Conservation (phyloP, 768 basidiomycete genomes). For the Rhizopogon vulgaris region DNA sequence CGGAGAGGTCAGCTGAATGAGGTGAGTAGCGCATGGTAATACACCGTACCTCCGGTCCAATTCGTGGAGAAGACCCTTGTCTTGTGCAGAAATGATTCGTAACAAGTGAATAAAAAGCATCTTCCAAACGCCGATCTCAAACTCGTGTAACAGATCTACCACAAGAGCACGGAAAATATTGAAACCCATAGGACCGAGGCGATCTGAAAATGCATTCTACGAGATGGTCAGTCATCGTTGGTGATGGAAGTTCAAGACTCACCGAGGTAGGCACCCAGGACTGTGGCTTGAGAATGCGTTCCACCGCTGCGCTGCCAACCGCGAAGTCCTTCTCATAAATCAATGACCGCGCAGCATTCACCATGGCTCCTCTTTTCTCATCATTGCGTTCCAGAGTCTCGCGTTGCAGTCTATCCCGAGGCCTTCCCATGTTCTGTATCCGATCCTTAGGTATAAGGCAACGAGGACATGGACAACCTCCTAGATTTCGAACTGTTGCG, state of each 20-base stretch:
- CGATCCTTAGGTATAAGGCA: constrained; percentile 15
- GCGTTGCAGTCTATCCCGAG: constrained; percentile 4
- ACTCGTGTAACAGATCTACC: constrained; percentile 31
- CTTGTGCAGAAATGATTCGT: constrained; percentile 20
- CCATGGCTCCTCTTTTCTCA: not conserved
- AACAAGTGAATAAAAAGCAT: constrained; percentile 28
- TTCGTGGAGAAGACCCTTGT: constrained; percentile 2
- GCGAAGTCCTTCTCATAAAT: constrained; percentile 10
- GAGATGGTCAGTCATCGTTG: not conserved
- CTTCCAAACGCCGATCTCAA: constrained; percentile 33
- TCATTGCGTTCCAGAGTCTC: not conserved
- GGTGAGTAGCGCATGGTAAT: not conserved
- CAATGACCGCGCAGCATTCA: not conserved
- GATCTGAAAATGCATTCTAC: constrained; percentile 30
- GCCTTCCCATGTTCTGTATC: constrained; percentile 10
- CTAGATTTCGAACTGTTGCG: constrained; percentile 22
- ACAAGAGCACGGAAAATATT: constrained; percentile 22
- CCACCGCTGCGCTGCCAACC: constrained; percentile 8
- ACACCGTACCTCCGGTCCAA: constrained; percentile 17
- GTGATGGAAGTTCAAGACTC: not conserved
- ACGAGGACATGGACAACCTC: constrained; percentile 24
- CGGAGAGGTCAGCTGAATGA: not conserved
- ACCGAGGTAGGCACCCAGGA: constrained; percentile 11
- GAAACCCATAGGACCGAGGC: constrained; percentile 11
- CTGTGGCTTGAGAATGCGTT: constrained; percentile 4